Conservation (phyloP, 768 basidiomycete genomes). For the Fomitopsis serialis region DNA sequence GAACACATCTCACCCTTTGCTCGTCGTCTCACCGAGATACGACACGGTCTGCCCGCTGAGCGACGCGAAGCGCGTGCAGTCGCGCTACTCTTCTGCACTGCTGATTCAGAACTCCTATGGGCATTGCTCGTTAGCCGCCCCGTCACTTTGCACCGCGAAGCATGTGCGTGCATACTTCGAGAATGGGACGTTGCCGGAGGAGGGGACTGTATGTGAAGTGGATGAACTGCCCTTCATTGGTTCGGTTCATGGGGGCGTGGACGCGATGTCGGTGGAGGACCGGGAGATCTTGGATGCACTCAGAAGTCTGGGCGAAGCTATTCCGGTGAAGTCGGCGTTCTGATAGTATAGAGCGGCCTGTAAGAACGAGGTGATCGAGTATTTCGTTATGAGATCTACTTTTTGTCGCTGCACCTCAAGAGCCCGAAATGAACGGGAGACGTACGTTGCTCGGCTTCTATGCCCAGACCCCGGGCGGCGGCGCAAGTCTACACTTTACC, state of each 20-base stretch:
- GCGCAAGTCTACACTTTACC: too few relatives aligned
- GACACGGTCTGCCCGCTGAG: slow-evolving; percentile 17
- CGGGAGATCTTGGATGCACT: slow-evolving; percentile 11
- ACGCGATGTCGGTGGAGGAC: slow-evolving; percentile 9
- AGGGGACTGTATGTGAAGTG: slow-evolving; percentile 15
- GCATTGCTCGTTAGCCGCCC: slow-evolving; percentile 14
- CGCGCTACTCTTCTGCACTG: slow-evolving; percentile 12
- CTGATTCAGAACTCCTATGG: slow-evolving; percentile 17
- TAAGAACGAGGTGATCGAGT: too few relatives aligned
- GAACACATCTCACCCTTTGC: slow-evolving; percentile 13
- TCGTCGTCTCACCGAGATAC: slow-evolving; percentile 14
- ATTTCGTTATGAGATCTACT: too few relatives aligned
- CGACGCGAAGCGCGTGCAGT: slow-evolving; percentile 12
- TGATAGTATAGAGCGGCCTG: not conserved
- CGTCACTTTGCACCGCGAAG: slow-evolving; percentile 18
- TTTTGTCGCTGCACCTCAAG: too few relatives aligned
- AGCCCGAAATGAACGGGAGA: too few relatives aligned
- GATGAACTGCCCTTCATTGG: slow-evolving; percentile 16
- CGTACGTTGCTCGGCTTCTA: too few relatives aligned
- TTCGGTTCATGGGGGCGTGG: not conserved
- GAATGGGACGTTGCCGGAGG: slow-evolving; percentile 13
- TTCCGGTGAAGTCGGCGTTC: slow-evolving; percentile 6
- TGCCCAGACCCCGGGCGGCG: too few relatives aligned
- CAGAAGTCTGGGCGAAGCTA: slow-evolving; percentile 2
- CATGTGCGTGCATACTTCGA: slow-evolving; percentile 14